A percentile compares a stretch with the other conserved stretches of the same genome.
Evolutionary conservation across 108 stramenopile species (phyloP).

Genomic region (Asterionellopsis glacialis): DNA sequence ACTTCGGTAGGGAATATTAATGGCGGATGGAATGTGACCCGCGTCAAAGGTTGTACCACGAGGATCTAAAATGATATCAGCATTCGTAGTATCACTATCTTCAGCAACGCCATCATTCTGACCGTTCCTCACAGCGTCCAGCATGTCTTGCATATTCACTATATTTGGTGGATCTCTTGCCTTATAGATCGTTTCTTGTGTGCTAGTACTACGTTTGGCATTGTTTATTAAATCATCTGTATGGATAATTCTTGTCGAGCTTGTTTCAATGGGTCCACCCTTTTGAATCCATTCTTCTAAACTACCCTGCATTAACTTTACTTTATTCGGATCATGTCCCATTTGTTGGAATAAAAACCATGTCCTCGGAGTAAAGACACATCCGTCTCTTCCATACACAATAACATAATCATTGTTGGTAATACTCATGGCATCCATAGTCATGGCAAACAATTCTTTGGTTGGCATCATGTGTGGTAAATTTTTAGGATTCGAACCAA

Average conservation of each 20-base stretch:
- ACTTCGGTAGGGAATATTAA: slow-evolving; percentile 53
- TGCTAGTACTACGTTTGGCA: neutral
- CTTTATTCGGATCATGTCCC: slow-evolving; percentile 54
- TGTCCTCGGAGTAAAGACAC: slow-evolving; percentile 41
- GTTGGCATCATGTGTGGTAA: slow-evolving; percentile 79
- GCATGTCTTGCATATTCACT: slow-evolving; percentile 23
- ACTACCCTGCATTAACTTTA: slow-evolving; percentile 63
- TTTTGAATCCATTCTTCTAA: slow-evolving; percentile 61
- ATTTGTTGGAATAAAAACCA: slow-evolving; percentile 61
- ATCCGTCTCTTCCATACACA: slow-evolving; percentile 57
- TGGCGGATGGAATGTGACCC: slow-evolving; percentile 74
- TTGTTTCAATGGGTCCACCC: slow-evolving; percentile 55
- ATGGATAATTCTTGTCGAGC: slow-evolving; percentile 6
- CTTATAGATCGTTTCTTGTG: slow-evolving; percentile 27
- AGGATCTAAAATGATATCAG: neutral
- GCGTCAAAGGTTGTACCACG: neutral
- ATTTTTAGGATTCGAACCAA: slow-evolving; percentile 31
- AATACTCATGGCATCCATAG: slow-evolving; percentile 72
- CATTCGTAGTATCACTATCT: neutral
- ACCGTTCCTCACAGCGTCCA: neutral
- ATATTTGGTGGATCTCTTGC: slow-evolving; percentile 41
- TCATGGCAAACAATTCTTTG: slow-evolving; percentile 37
- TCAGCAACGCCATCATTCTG: too few species aligned
- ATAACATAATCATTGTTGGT: slow-evolving; percentile 47
- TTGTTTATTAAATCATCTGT: slow-evolving; percentile 10